A percentile compares a stretch with the other conserved stretches of the same genome.
These are phyloP conservation scores for Areca catechu DNA, from an alignment of 176 grass and related monocot species.

Conservation along the genomic window DNA sequence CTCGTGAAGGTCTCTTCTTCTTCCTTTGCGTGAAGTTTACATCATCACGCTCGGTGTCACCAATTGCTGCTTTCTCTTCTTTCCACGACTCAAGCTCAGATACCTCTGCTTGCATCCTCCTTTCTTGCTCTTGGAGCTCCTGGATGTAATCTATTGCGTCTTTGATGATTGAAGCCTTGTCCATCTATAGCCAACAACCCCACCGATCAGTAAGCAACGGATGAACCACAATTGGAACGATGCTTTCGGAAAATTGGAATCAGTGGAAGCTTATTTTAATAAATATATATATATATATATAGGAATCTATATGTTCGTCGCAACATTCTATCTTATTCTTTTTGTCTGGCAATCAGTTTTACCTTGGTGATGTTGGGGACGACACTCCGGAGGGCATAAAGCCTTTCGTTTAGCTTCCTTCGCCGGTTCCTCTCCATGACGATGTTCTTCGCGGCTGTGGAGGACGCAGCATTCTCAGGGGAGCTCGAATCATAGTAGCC, in stretches of 20 bases:
- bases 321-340: too few relatives aligned
- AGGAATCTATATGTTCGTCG: too few relatives aligned
- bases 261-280: too few relatives aligned
- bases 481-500: slow-evolving; percentile 17
- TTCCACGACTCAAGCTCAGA: background rate
- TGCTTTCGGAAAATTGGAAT: too few relatives aligned
- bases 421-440: slow-evolving; percentile 16
- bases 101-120: slow-evolving; percentile 6
- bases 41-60: background rate
- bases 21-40: background rate
- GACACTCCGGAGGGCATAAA: slow-evolving; percentile 15
- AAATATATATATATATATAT: too few relatives aligned
- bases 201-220: too few relatives aligned
- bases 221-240: too few relatives aligned
- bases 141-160: slow-evolving; percentile 24
- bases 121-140: slow-evolving; percentile 21
- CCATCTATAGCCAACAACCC: slow-evolving; percentile 2
- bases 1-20: slow-evolving; percentile 3
- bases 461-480: background rate
- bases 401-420: slow-evolving; percentile 16
- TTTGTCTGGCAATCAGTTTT: too few relatives aligned
- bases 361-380: slow-evolving; percentile 23
- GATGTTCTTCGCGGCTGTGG: slow-evolving; percentile 5
- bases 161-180: slow-evolving; percentile 22
- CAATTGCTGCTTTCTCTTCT: background rate